Evolutionary conservation across 345 rosid species (phyloP).

Genomic region (Citrus glauca): DNA sequence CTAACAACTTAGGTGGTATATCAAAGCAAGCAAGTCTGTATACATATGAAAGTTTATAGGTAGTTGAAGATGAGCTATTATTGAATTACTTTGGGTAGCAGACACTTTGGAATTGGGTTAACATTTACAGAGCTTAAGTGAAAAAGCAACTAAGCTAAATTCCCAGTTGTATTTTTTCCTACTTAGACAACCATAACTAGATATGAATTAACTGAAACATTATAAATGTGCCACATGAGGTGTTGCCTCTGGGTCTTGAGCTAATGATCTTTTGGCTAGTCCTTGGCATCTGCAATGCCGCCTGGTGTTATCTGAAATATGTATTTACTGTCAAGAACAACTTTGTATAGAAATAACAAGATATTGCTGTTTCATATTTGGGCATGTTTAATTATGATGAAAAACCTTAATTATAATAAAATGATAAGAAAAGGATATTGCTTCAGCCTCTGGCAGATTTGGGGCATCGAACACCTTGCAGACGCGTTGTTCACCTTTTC

Average conservation of each 20-base stretch:
- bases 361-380: not conserved
- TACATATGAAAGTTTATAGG: not conserved
- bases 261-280: slow-evolving; percentile 31
- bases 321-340: slow-evolving; percentile 49
- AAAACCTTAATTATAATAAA: not conserved
- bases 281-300: slow-evolving; percentile 85
- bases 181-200: not conserved
- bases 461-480: slow-evolving; percentile 97
- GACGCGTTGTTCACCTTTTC: slow-evolving; percentile 84
- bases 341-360: not conserved
- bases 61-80: not conserved
- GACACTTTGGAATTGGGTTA: not conserved
- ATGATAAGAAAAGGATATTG: slow-evolving; percentile 63
- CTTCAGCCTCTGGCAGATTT: slow-evolving; percentile 86
- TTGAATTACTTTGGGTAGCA: not conserved
- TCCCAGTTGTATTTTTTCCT: not conserved
- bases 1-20: not conserved
- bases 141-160: not conserved
- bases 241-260: not conserved
- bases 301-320: slow-evolving; percentile 80
- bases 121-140: not conserved
- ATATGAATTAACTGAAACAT: not conserved
- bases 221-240: not conserved
- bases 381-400: not conserved
- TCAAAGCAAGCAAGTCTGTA: not conserved